Percentiles rank a stretch among this genome's conserved stretches.
Evolutionary conservation across 1,139 yeast species (phyloP).

Genomic region (Blastobotrys malaysiensis): DNA sequence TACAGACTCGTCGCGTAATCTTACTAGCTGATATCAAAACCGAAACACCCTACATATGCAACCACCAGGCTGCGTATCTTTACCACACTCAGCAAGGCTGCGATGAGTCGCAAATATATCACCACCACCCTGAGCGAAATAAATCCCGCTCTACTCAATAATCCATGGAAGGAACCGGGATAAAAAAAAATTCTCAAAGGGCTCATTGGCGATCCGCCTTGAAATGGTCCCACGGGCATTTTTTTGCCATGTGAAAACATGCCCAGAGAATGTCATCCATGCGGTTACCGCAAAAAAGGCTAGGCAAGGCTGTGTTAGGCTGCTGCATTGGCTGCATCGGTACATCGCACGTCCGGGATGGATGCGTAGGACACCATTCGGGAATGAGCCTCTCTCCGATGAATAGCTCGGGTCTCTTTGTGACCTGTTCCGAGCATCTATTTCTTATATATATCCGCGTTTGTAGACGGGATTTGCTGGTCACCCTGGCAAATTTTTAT

Average conservation of each 20-base stretch:
- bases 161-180: too few relatives aligned
- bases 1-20: background rate
- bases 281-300: too few relatives aligned
- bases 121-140: background rate
- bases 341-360: background rate
- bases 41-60: background rate
- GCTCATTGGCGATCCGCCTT: background rate
- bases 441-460: too few relatives aligned
- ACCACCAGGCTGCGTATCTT: background rate
- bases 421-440: background rate
- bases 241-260: background rate
- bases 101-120: background rate
- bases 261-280: background rate
- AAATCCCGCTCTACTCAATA: too few relatives aligned
- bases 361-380: background rate
- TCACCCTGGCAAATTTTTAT: too few relatives aligned
- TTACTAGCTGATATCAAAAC: background rate
- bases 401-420: background rate
- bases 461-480: too few relatives aligned
- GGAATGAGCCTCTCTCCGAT: background rate
- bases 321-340: constrained; percentile 1
- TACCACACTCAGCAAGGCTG: background rate
- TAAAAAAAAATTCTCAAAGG: background rate
- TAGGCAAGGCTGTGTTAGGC: background rate
- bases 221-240: background rate